phyloP scores from a whole-genome alignment of 2,329 filamentous ascomycete genomes.

The Aspergillus sp. region DNA sequence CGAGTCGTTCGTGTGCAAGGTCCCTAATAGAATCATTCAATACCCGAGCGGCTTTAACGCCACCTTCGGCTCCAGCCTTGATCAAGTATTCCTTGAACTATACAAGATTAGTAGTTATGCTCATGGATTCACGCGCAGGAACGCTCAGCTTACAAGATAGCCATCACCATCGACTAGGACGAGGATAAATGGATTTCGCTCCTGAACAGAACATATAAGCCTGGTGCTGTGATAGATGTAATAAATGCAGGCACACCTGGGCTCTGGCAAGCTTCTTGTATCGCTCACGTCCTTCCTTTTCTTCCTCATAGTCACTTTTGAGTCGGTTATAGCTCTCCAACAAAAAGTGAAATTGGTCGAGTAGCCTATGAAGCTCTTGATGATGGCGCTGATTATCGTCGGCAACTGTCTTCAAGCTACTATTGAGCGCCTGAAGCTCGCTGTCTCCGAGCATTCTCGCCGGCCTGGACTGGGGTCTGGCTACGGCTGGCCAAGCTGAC shows the following conservation, averaged over 20 bases:
- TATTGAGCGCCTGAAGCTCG: conserved; percentile 24
- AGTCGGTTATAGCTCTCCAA: conserved; percentile 60
- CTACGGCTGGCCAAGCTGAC: not conserved
- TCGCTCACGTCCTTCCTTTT: conserved; percentile 57
- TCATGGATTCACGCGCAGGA: no score
- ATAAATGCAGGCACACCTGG: conserved; percentile 35
- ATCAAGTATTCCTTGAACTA: conserved; percentile 65
- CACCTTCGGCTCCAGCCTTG: conserved; percentile 56
- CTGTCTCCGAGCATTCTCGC: conserved; percentile 25
- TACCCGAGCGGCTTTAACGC: conserved; percentile 58
- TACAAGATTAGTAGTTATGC: not conserved
- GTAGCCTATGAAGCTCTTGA: conserved; percentile 36
- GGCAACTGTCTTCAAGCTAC: conserved; percentile 16
- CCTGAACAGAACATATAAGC: conserved; percentile 29
- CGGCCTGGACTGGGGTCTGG: not conserved
- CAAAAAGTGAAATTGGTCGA: conserved; percentile 50
- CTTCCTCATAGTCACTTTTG: conserved; percentile 63
- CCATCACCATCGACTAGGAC: conserved; percentile 67
- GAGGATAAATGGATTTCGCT: conserved; percentile 63
- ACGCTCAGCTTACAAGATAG: conserved; percentile 46
- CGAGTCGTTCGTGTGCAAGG: conserved; percentile 48
- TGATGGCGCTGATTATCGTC: conserved; percentile 35
- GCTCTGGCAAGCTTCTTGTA: conserved; percentile 59
- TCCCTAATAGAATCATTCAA: conserved; percentile 57
- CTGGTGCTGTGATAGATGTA: not conserved